phyloP scores from a whole-genome alignment of 2,329 filamentous ascomycete genomes.

The Monilinia fructicola region DNA sequence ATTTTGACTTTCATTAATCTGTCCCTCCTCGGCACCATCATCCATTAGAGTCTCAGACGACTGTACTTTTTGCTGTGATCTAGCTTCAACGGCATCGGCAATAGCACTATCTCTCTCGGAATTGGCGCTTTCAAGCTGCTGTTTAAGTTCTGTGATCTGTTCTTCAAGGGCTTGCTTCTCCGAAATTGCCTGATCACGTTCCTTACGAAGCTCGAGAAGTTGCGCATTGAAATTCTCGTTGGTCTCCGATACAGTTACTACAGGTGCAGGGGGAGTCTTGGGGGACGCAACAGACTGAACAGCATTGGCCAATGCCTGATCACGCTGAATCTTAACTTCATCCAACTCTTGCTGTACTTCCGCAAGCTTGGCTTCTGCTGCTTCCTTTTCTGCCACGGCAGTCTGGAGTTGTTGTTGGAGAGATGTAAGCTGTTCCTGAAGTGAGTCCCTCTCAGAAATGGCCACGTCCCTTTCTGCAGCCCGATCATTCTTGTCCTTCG shows the following conservation, averaged over 20 bases:
- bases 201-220: constrained; percentile 51
- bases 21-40: constrained; percentile 57
- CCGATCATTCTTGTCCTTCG: constrained; percentile 54
- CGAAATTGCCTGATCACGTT: constrained; percentile 63
- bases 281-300: constrained; percentile 33
- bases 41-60: constrained; percentile 39
- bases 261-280: constrained; percentile 42
- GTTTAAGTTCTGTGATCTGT: constrained; percentile 55
- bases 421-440: constrained; percentile 38
- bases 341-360: constrained; percentile 45
- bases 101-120: constrained; percentile 57
- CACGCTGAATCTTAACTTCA: constrained; percentile 46
- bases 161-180: constrained; percentile 70
- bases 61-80: constrained; percentile 43
- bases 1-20: constrained; percentile 48
- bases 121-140: constrained; percentile 61
- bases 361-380: constrained; percentile 41
- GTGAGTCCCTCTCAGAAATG: constrained; percentile 46
- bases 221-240: constrained; percentile 51
- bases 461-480: constrained; percentile 45
- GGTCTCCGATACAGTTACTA: constrained; percentile 54
- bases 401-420: constrained; percentile 53
- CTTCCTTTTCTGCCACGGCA: constrained; percentile 42
- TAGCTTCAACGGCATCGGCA: constrained; percentile 46
- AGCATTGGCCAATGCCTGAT: constrained; percentile 43